A percentile compares a stretch with the other conserved stretches of the same genome.
Evolutionary conservation across 192 early-diverging fungal genomes (phyloP).

Genomic region (Coemansia sp.): DNA sequence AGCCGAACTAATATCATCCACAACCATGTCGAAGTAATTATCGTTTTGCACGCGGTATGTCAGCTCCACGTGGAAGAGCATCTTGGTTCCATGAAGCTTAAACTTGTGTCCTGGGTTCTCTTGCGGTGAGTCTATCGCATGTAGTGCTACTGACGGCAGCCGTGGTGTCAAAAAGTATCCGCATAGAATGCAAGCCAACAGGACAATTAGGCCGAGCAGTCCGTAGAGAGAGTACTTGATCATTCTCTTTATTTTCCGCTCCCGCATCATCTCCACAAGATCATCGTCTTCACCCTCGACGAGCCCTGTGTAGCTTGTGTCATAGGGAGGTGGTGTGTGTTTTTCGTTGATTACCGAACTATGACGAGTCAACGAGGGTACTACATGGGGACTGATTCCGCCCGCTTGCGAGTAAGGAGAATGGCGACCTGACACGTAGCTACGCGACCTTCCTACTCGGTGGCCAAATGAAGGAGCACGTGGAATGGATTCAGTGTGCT

Average conservation of each 20-base stretch:
- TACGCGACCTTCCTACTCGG: slow-evolving; percentile 4
- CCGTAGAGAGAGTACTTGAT: slow-evolving; percentile 21
- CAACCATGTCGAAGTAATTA: slow-evolving; percentile 40
- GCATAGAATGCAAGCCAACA: slow-evolving; percentile 22
- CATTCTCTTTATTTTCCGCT: slow-evolving; percentile 21
- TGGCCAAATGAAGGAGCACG: slow-evolving; percentile 24
- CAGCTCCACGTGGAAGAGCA: slow-evolving; percentile 46
- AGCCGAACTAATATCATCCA: slow-evolving; percentile 45
- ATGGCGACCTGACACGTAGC: slow-evolving; percentile 9
- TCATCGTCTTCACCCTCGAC: slow-evolving; percentile 27
- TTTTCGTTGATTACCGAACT: slow-evolving; percentile 20
- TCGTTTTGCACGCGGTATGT: slow-evolving; percentile 48
- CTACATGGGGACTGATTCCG: slow-evolving; percentile 3
- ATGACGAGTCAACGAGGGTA: slow-evolving; percentile 6
- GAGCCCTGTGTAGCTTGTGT: slow-evolving; percentile 6
- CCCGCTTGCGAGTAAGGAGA: slow-evolving; percentile 14
- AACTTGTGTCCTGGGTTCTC: slow-evolving; percentile 20
- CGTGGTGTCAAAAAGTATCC: slow-evolving; percentile 41
- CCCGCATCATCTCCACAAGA: slow-evolving; percentile 35
- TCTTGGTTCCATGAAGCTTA: slow-evolving; percentile 43
- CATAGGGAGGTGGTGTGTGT: slow-evolving; percentile 27
- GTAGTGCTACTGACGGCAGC: slow-evolving; percentile 23
- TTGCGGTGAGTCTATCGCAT: slow-evolving; percentile 30
- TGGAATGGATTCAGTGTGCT: slow-evolving; percentile 14
- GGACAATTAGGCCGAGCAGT: slow-evolving; percentile 4